Evolutionary conservation across 441 rosid genomes (phyloP), one percentile per base, ranked within the genome.

Genomic region (Bocquillonia castaneifolia): DNA sequence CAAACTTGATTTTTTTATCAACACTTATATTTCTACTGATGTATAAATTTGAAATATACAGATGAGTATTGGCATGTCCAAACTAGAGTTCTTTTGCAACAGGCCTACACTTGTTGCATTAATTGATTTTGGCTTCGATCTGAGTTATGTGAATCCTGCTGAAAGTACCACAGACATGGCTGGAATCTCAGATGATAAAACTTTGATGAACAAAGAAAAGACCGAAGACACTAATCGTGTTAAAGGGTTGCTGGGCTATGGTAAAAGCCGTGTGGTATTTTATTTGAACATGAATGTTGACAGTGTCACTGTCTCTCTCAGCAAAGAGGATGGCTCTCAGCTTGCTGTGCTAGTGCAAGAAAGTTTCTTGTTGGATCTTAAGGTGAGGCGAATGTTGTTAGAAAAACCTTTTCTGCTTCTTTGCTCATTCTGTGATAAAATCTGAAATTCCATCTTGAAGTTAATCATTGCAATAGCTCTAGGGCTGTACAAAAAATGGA

Each of bases 31-130:
- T 69, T 66, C 36, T 72, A 54, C 80, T 82, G 77, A 86, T 63
- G 36, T 29, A 29, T 82, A 65, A 54, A 40, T 64, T 79, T 72
- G 63, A 67, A 71, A 59, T 82, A 79, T 72, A 70, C 96, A 93
- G 99, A 93, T 96, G 98, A 85, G 92, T 58, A 81, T 96, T 76
- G 84, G 91, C 81, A 88, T 96, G 99, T 93, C 98, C 82, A 88
- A 86, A 77, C 82, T 96, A 75, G 96, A 89, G 77, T 89, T 96
- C 82, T 96, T 89, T 79, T 96, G 90, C 85, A 91, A 85, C 89
- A 85, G 99, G 73, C 98, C 93, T 56, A 89, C 99, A 68, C 78
- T 96, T 67, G 97, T 96, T 83, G 94, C 98, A 72, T 80, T 96
- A 74, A 93, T 96, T 77, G 92, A 86, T 77, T 88, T 93, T 82